Base-by-base conservation (phyloP, 2,329 filamentous ascomycete genomes). In the Colletotrichum tabaci region DNA sequence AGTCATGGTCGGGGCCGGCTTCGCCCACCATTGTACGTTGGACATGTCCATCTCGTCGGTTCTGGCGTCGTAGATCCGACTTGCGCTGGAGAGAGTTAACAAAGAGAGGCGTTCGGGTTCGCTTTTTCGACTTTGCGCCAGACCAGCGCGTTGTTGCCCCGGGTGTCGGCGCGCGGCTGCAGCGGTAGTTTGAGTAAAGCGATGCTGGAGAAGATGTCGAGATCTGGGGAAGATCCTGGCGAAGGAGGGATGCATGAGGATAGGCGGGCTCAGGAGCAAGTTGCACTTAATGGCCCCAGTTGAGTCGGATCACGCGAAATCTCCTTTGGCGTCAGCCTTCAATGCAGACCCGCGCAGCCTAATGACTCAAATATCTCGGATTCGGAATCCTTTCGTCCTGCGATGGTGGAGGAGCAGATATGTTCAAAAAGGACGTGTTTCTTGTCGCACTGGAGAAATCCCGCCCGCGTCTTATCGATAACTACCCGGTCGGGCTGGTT, bases 21-120 rank as follows among this genome's bases (percentile, higher is more conserved):
- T 72, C 23, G 65, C 56, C 69, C 69, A 72, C 69, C 69, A 72
- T 30, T 72, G 69, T 42, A 72, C 53, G 60, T 69, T 68, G 30
- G 69, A 38, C 52, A 49, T 53, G 40, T 58, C 66, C 60, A 64
- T 62, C 26, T 42, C 40, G 44, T 26, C 46, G 23, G 30, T 42
- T 13, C 57, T 26, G 64, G 15, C 52, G 50, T 18, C n/a, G 46
- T 12, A 40, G 4, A 50, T 4, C 2, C 15, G 30, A 15, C 15
- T 26, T 12, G 63, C 38, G 42, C 40, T 30, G 15, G 13, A 8
- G 6, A 16, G 23, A 13, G 18, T 15, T 10, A 18, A 7, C 2
- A n/a, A 44, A 21, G 38, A 23, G 4, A n/a, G 30, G n/a, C 47
- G 30, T 16, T 42, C 10, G 21, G n/a, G 47, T 23, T 49, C 30